Evolutionary conservation across 1,284 basidiomycete species (phyloP).

Genomic region (Ganoderma multipileum): DNA sequence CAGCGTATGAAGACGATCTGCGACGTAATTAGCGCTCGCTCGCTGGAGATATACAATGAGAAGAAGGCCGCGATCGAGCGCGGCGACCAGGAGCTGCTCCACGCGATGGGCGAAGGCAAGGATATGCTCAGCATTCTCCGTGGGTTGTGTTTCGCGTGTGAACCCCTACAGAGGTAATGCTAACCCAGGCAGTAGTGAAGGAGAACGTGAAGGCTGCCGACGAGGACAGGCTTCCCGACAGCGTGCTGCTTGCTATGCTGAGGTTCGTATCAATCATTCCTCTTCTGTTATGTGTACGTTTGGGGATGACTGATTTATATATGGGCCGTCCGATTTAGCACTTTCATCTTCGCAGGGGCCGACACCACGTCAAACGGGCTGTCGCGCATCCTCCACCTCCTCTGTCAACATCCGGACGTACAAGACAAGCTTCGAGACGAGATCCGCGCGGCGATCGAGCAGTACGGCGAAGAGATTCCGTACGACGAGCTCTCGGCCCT

Average conservation of each 20-base stretch:
- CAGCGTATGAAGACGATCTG: constrained; percentile 43
- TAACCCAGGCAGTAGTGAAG: constrained; percentile 39
- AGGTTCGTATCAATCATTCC: no score
- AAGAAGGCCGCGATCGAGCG: constrained; percentile 40
- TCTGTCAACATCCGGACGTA: constrained; percentile 6
- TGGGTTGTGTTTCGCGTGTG: constrained; percentile 24
- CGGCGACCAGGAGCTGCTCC: constrained; percentile 29
- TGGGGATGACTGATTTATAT: no score
- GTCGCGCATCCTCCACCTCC: constrained; percentile 36
- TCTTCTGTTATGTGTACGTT: no score
- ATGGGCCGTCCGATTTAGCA: constrained; percentile 16
- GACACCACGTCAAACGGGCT: constrained; percentile 39
- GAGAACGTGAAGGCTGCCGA: constrained; percentile 18
- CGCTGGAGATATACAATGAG: constrained; percentile 45
- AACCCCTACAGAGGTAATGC: neutral
- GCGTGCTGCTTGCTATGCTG: no score
- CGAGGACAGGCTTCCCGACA: constrained; percentile 30
- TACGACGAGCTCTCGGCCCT: constrained; percentile 35
- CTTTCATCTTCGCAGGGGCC: constrained; percentile 37
- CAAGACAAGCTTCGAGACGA: constrained; percentile 33
- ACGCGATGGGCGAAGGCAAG: constrained; percentile 45
- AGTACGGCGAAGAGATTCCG: constrained; percentile 28
- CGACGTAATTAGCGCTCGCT: constrained; percentile 46
- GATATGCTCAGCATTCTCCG: constrained; percentile 52
- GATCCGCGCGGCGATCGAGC: constrained; percentile 27